Evolutionary conservation across 306 rosid genomes (phyloP), one percentile per base, ranked within the genome.

Genomic region (Mimosa bimucronata): DNA sequence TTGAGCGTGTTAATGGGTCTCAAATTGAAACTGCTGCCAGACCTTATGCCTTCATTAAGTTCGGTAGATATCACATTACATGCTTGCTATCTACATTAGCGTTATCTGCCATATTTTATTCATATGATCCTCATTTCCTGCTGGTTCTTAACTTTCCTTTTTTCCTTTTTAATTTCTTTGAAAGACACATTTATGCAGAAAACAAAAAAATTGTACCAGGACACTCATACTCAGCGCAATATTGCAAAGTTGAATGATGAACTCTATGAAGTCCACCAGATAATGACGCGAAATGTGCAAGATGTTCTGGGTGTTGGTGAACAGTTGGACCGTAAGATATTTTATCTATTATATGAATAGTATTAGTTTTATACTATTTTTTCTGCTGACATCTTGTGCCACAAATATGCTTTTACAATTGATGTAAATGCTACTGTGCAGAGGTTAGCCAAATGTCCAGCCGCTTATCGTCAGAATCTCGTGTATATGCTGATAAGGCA

Each of bases 271-370:
- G 99, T 96, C 86, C 98, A 96, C 85, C 99, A 93, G 88, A 91
- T 96, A 76, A 93, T 96, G 98, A 96, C 99, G 50, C 97, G 99
- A 25, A 96, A 96, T 88, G 99, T 96, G 84, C 99, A 93, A 87
- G 99, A 96, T 78, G 98, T 96, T 84, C 94, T 96, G 77, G 99
- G 99, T 83, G 99, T 96, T 74, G 99, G 99, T 66, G 98, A 96
- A 90, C 96, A 96, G 84, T 87, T 96, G 91, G 98, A 96, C 85
- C 98, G 99, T 96, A 96, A 90, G 99, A 53, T 57, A 57, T 77
- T 86, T 61, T 38, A 77, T 81, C 75, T 62, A 81, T 58, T 88
- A 19, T 76, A 52, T 21, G 34, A 21, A 40, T 14, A 41, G 53
- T 79, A 71, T 46, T 79, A 69, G 34, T 79, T 53, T 45, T 71